These are phyloP conservation scores for Solanum virginianum DNA, from an alignment of 257 asterid species.

Conservation along the genomic window DNA sequence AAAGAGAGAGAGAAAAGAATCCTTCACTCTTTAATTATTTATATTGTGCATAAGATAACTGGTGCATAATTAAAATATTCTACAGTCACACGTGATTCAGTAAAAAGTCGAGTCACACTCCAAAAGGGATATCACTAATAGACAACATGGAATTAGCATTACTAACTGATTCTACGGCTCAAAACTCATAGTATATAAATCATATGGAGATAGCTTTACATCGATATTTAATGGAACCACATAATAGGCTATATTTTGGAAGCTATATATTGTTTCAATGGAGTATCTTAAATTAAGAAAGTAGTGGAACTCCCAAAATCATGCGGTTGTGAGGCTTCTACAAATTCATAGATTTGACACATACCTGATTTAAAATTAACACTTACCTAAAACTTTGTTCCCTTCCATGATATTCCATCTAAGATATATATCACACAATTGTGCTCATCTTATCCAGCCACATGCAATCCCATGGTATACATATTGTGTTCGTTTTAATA, in stretches of 20 bases:
- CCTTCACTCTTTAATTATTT: background rate
- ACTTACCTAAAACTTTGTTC: conserved; percentile 52
- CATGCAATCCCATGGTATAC: conserved; percentile 27
- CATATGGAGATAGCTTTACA: background rate
- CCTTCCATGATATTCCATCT: conserved; percentile 27
- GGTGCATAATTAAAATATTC: background rate
- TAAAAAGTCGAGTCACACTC: background rate
- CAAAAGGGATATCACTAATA: background rate
- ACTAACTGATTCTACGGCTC: background rate
- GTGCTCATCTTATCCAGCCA: conserved; percentile 15
- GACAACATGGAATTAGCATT: too few relatives aligned
- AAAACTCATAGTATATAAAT: background rate
- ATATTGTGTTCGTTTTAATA: background rate
- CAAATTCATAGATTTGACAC: conserved; percentile 38
- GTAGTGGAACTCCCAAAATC: background rate
- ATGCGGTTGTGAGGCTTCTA: conserved; percentile 2
- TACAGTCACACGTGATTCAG: background rate
- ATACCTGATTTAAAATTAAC: conserved; percentile 47
- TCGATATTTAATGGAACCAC: background rate
- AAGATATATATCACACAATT: background rate
- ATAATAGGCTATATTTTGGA: background rate
- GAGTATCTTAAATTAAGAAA: background rate
- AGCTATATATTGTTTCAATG: background rate
- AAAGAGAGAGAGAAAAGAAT: background rate
- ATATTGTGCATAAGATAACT: background rate